phyloP scores from a whole-genome alignment of 805 yeast species.

The Lachancea lanzarotensis region DNA sequence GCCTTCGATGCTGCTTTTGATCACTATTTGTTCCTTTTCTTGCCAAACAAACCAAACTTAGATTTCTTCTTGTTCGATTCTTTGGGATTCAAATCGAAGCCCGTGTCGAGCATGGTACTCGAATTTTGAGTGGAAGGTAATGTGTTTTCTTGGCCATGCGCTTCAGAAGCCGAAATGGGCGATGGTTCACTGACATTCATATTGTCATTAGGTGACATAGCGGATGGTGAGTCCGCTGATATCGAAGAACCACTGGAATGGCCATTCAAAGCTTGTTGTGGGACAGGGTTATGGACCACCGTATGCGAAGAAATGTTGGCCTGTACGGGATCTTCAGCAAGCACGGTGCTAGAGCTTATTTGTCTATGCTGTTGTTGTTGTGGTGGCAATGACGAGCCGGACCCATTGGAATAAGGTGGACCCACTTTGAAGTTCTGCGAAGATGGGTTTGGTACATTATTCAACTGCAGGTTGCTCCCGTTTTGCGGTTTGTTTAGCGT shows the following conservation, averaged over 20 bases:
- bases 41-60: slow-evolving; percentile 28
- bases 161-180: slow-evolving; percentile 9
- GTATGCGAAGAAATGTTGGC: slow-evolving; percentile 22
- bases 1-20: background rate
- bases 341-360: slow-evolving; percentile 19
- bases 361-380: slow-evolving; percentile 18
- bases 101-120: background rate
- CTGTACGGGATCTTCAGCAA: slow-evolving; percentile 11
- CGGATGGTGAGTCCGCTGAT: slow-evolving; percentile 11
- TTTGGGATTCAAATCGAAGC: slow-evolving; percentile 1
- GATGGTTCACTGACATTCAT: slow-evolving; percentile 11
- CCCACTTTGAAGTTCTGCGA: slow-evolving; percentile 1
- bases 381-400: background rate
- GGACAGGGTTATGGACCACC: slow-evolving; percentile 19
- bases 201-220: slow-evolving; percentile 3
- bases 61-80: slow-evolving; percentile 17
- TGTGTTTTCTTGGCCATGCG: slow-evolving; percentile 7
- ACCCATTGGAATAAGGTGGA: background rate
- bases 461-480: slow-evolving; percentile 7
- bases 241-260: slow-evolving; percentile 1
- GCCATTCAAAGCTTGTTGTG: slow-evolving; percentile 2
- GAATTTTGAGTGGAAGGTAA: slow-evolving; percentile 1
- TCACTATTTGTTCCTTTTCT: slow-evolving; percentile 20
- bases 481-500: slow-evolving; percentile 2
- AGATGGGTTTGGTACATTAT: slow-evolving; percentile 9